phyloP scores from a whole-genome alignment of 352 stramenopile species.

The Phytophthora rubi region DNA sequence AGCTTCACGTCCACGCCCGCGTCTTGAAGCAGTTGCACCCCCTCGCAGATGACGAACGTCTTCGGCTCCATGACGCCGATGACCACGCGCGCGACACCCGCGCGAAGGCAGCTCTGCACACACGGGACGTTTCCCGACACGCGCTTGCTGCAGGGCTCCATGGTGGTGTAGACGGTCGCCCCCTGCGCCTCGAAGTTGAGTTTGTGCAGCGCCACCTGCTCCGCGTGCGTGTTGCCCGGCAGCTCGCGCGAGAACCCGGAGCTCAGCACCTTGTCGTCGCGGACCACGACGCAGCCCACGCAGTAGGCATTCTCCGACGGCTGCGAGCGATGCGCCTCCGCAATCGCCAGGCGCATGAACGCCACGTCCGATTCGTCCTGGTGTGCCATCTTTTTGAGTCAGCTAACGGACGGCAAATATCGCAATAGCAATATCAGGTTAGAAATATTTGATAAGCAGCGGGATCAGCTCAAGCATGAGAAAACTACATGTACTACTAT shows the following conservation, averaged over 20 bases:
- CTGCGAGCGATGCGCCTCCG: slow-evolving; percentile 78
- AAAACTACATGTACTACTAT: too few species aligned
- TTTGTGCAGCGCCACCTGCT: slow-evolving; percentile 87
- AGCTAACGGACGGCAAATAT: slow-evolving; percentile 7
- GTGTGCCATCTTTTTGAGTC: neutral
- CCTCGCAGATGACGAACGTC: slow-evolving; percentile 89
- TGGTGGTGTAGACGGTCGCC: slow-evolving; percentile 89
- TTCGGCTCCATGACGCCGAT: slow-evolving; percentile 87
- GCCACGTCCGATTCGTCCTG: slow-evolving; percentile 41
- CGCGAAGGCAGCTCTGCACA: slow-evolving; percentile 80
- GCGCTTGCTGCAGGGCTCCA: slow-evolving; percentile 90
- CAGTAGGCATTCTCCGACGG: slow-evolving; percentile 82
- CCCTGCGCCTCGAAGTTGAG: slow-evolving; percentile 69
- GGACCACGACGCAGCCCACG: slow-evolving; percentile 81
- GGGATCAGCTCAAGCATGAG: neutral
- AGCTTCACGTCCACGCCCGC: slow-evolving; percentile 74
- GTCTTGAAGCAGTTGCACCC: slow-evolving; percentile 72
- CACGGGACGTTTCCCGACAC: slow-evolving; percentile 87
- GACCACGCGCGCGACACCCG: slow-evolving; percentile 72
- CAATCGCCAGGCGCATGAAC: slow-evolving; percentile 83
- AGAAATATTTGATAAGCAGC: slow-evolving; percentile 1
- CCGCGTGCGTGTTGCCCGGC: slow-evolving; percentile 89
- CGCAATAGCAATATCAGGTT: slow-evolving; percentile 18
- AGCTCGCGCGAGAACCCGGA: slow-evolving; percentile 87
- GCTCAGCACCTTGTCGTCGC: slow-evolving; percentile 62